Base-by-base conservation (phyloP, 192 early-diverging fungal species). In the Rhizophagus clarus region DNA sequence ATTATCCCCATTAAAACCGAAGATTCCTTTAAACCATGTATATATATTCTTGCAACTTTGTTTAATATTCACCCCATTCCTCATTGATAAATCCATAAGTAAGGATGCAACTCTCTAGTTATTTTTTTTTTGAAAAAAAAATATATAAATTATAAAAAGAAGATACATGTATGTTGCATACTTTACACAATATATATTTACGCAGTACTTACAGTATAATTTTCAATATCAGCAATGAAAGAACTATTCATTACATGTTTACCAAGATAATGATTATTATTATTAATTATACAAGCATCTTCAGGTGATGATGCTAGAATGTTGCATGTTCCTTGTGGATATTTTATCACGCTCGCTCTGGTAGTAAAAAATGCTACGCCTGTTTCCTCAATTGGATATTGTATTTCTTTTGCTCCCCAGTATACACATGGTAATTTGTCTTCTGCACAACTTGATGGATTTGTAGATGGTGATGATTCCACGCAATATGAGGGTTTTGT, bases 171-270 rank as follows among this genome's bases (percentile, higher is more conserved):
- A 4, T 34, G 2, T 6, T 0, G 34, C 5, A 34, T 34, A 34
- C 34, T 34, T 6, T 3, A 34, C 5, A 34, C 34, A 34, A 34
- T 4, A 2, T 34, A 34, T 34, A 34, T 34, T 4, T 34, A 34
- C 2, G 5, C 3, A 34, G 20, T 5, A 56, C 32, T 60, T 78
- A 78, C 40, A 1, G 85, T 84, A 28, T 84, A 86, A 28, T 82
- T 37, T 70, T 86, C 85, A 66, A 86, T 86, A 61, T 84, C 83
- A 1, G 80, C 83, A 12, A 86, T 82, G 22, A 81, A 56, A 14
- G 85, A 84, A 0, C 77, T 80, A 45, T 71, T 68, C 0, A 83
- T 40, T 11, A 84, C 29, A 3, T 68, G 14, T 0, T 74, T 72
- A 8, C 60, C 61, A 6, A 74, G 62, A 15, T 76, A 71, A 2